Evolutionary conservation across 768 basidiomycete genomes (phyloP).

Genomic region (Amylocystis lapponica): DNA sequence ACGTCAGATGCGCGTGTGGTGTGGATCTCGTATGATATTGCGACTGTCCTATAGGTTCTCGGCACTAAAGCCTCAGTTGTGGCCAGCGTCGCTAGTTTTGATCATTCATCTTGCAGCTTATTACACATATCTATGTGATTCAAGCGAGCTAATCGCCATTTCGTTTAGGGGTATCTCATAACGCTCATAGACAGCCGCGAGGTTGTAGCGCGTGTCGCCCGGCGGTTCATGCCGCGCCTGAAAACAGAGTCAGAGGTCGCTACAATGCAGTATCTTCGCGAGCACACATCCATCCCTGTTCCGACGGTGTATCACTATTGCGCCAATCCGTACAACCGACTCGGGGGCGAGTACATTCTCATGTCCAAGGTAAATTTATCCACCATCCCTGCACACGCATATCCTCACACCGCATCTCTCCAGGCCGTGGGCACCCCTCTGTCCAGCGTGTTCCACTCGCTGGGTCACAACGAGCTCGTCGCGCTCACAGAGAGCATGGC

Average conservation of each 20-base stretch:
- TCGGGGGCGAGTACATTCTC: slow-evolving; percentile 81
- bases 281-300: slow-evolving; percentile 66
- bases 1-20: too few species aligned
- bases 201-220: slow-evolving; percentile 74
- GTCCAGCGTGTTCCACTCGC: slow-evolving; percentile 61
- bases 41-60: too few species aligned
- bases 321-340: slow-evolving; percentile 76
- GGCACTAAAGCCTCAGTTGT: too few species aligned
- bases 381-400: not conserved
- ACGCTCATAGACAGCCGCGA: slow-evolving; percentile 56
- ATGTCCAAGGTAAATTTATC: slow-evolving; percentile 67
- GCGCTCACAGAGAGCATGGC: slow-evolving; percentile 66
- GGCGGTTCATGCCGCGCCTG: slow-evolving; percentile 79
- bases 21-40: too few species aligned
- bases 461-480: slow-evolving; percentile 60
- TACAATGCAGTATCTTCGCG: slow-evolving; percentile 74
- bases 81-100: too few species aligned
- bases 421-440: slow-evolving; percentile 75
- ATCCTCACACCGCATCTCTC: not conserved
- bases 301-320: slow-evolving; percentile 74
- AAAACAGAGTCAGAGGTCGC: slow-evolving; percentile 88
- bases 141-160: not conserved
- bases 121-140: slow-evolving; percentile 3
- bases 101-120: too few species aligned
- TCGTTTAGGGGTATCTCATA: slow-evolving; percentile 65